Conservation (phyloP, 371 early-diverging fungal genomes). For the Mucor velutinosus region DNA sequence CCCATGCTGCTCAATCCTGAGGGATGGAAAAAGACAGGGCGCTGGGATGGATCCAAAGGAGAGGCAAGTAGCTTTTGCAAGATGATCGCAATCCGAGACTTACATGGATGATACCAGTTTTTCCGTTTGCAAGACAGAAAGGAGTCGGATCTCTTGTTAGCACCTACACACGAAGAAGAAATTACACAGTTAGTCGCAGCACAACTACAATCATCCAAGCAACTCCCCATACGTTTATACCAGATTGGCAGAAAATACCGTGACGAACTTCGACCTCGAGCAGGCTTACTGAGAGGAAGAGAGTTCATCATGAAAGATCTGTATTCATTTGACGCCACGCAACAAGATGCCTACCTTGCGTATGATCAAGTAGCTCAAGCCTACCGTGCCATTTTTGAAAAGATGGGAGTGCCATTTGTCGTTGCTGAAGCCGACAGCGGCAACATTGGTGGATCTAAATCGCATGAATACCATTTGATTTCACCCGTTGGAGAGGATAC, state of each 20-base stretch:
- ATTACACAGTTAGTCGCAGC: constrained; percentile 75
- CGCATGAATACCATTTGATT: constrained; percentile 88
- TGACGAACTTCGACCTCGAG: constrained; percentile 84
- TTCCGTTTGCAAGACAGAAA: constrained; percentile 84
- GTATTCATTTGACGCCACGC: constrained; percentile 83
- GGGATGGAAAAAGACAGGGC: constrained; percentile 78
- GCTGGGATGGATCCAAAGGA: constrained; percentile 73
- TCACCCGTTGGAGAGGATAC: constrained; percentile 84
- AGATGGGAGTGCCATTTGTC: constrained; percentile 77
- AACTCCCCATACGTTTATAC: constrained; percentile 85
- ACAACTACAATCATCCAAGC: constrained; percentile 68
- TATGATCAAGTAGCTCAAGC: constrained; percentile 75
- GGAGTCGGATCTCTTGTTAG: constrained; percentile 68
- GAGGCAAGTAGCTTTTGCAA: constrained; percentile 47
- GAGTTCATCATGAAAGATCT: constrained; percentile 97
- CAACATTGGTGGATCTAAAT: constrained; percentile 85
- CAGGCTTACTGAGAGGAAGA: constrained; percentile 81
- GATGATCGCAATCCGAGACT: not conserved
- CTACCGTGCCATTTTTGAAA: constrained; percentile 73
- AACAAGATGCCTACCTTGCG: constrained; percentile 67
- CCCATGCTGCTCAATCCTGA: constrained; percentile 71
- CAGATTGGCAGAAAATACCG: constrained; percentile 90
- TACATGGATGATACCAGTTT: constrained; percentile 42
- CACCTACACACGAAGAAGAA: constrained; percentile 95
- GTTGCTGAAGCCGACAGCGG: constrained; percentile 93